Conservation (phyloP, 106 monocot species). For the Apostasia shenzhenica region DNA sequence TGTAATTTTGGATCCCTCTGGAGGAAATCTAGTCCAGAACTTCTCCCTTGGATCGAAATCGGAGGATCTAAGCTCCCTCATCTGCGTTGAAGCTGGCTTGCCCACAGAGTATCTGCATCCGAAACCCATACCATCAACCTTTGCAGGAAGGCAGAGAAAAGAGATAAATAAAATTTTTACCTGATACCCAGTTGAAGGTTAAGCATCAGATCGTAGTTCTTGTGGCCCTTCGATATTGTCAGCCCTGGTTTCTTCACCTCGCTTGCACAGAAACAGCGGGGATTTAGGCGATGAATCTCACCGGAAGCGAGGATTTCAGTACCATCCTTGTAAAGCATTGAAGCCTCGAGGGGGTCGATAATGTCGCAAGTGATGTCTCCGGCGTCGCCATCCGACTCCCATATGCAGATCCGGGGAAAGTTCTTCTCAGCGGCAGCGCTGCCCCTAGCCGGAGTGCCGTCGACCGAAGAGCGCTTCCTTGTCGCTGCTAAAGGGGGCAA, state of each 20-base stretch:
- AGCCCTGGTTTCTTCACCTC: conserved; percentile 14
- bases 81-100: too few species aligned
- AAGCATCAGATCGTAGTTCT: conserved; percentile 25
- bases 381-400: neutral
- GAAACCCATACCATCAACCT: neutral
- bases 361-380: conserved; percentile 20
- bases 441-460: neutral
- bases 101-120: neutral
- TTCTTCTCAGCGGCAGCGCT: neutral
- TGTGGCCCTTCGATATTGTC: conserved; percentile 22
- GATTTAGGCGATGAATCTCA: neutral
- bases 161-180: neutral
- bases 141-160: neutral
- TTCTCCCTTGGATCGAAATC: conserved; percentile 81
- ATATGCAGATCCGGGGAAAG: neutral
- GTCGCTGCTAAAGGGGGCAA: neutral
- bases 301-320: neutral
- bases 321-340: conserved; percentile 26
- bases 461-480: neutral
- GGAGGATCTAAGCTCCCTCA: conserved; percentile 45
- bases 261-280: neutral
- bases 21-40: conserved; percentile 56
- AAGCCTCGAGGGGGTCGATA: conserved; percentile 36
- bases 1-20: conserved; percentile 35
- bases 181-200: conserved; percentile 23